These are phyloP conservation scores for Tolypocladium cylindrosporum DNA, from an alignment of 2,329 filamentous ascomycete species.

Conservation along the genomic window DNA sequence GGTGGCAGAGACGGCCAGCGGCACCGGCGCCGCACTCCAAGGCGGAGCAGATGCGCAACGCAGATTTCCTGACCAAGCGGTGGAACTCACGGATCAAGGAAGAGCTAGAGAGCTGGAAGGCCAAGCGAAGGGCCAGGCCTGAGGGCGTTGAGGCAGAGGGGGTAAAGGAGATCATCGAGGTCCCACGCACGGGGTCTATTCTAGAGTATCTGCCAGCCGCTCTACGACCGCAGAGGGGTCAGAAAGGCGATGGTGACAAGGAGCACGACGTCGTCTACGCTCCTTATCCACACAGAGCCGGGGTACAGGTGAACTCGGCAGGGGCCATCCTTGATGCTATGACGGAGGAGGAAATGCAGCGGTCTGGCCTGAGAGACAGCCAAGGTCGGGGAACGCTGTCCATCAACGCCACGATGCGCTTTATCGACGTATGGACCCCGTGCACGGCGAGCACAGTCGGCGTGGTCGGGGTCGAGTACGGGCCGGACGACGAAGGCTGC, in stretches of 20 bases:
- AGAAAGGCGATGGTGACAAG: slow-evolving; percentile 2
- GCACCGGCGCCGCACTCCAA: slow-evolving; percentile 35
- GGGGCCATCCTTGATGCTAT: slow-evolving; percentile 32
- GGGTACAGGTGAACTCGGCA: slow-evolving; percentile 29
- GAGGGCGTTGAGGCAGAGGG: slow-evolving; percentile 16
- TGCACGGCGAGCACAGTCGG: slow-evolving; percentile 22
- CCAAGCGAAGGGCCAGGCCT: slow-evolving; percentile 31
- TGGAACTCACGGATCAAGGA: slow-evolving; percentile 39
- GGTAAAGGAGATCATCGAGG: slow-evolving; percentile 4
- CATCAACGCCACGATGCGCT: slow-evolving; percentile 22
- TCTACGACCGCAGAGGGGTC: slow-evolving; percentile 3
- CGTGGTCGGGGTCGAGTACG: slow-evolving; percentile 6
- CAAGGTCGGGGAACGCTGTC: slow-evolving; percentile 30
- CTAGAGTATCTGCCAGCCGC: slow-evolving; percentile 8
- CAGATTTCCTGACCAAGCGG: slow-evolving; percentile 34
- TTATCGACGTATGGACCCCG: slow-evolving; percentile 30
- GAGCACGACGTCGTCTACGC: slow-evolving; percentile 17
- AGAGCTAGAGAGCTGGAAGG: slow-evolving; percentile 33
- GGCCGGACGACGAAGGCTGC: slow-evolving; percentile 20
- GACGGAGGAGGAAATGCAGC: slow-evolving; percentile 36
- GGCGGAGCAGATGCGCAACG: slow-evolving; percentile 44
- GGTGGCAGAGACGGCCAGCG: slow-evolving; percentile 35
- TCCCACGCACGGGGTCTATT: slow-evolving; percentile 4
- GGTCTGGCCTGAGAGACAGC: slow-evolving; percentile 29
- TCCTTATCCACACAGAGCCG: slow-evolving; percentile 28